Base-by-base conservation (phyloP, 306 rosid species). In the Albizia julibrissin region DNA sequence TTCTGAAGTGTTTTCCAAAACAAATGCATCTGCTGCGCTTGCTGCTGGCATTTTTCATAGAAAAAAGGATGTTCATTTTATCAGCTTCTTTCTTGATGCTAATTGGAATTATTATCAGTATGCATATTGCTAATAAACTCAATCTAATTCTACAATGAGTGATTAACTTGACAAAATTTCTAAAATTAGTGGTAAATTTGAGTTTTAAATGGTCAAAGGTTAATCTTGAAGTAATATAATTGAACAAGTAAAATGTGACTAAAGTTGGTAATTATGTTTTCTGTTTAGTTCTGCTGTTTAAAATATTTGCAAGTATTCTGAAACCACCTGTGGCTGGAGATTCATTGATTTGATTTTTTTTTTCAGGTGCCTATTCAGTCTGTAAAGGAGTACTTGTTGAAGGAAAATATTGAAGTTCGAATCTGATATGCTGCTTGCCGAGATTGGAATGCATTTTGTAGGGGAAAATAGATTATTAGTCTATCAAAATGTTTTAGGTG, bases 41-140 rank as follows among this genome's bases (percentile, higher is more conserved):
- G 99, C 99, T 27, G 99, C 99, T 1, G 99, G 99, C 70, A 95
- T 93, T 84, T 95, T 95, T 81, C 98, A 93, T 68, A 90, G 99
- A 70, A 95, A 93, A 65, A 97, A 95, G 98, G 98, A 4, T 49
- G 61, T 70, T 15, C 49, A 9, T 54, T 52, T 70, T 42, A 3
- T 59, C 42, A 9, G 22, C 69, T 67, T 68, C 58, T 54, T 21
- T 54, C 44, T 42, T 67, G 65, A 9, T 78, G 77, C 40, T 37
- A 3, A 44, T 44, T 39, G 49, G 13, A 42, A 62, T 64, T 7
- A 39, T 62, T 64, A 6, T 58, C 13, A 40, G 11, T 7, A 18
- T 62, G 21, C 34, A 39, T 42, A 13, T 31, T 24, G 69, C 64
- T 37, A 68, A 37, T 68, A 19, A 68, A 37, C 47, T 5, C 43